A percentile compares a stretch with the other conserved stretches of the same genome.
These are phyloP conservation scores for Bothia castanella DNA, from an alignment of 1,284 basidiomycete genomes.

Conservation along the genomic window DNA sequence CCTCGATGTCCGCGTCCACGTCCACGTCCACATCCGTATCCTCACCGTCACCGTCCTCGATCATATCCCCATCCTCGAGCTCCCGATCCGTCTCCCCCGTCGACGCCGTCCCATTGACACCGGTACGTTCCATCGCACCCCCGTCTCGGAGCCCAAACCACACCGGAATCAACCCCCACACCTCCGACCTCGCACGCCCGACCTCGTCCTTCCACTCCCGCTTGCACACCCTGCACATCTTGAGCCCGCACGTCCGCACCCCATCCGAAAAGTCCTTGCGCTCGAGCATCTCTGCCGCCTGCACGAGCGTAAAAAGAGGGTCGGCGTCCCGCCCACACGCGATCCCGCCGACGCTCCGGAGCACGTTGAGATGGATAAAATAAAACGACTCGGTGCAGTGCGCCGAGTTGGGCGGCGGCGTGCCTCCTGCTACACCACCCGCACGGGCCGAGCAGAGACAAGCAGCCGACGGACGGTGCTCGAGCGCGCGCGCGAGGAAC, in stretches of 20 bases:
- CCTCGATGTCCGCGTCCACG: slow-evolving; percentile 4
- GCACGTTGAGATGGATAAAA: slow-evolving; percentile 66
- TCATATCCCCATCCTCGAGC: not conserved
- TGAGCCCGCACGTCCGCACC: slow-evolving; percentile 50
- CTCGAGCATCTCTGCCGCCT: slow-evolving; percentile 65
- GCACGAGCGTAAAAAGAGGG: slow-evolving; percentile 61
- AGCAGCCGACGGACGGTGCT: slow-evolving; percentile 45
- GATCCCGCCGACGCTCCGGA: slow-evolving; percentile 66
- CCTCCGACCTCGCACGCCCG: slow-evolving; percentile 52
- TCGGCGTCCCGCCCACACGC: slow-evolving; percentile 68
- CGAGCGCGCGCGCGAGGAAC: slow-evolving; percentile 57
- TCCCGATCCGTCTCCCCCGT: not conserved
- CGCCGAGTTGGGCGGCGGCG: slow-evolving; percentile 20
- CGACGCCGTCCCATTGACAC: not conserved
- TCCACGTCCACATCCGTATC: slow-evolving; percentile 13
- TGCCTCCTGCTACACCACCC: too few relatives aligned
- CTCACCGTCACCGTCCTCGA: slow-evolving; percentile 14
- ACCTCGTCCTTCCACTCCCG: slow-evolving; percentile 52
- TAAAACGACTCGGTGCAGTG: slow-evolving; percentile 66
- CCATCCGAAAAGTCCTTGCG: slow-evolving; percentile 68
- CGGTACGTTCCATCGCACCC: slow-evolving; percentile 1
- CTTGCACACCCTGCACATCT: slow-evolving; percentile 60
- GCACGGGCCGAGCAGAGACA: slow-evolving; percentile 41
- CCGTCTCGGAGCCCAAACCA: slow-evolving; percentile 57
- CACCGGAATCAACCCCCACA: slow-evolving; percentile 58